phyloP scores from a whole-genome alignment of 345 rosid species.

The Bruguiera sexangula region DNA sequence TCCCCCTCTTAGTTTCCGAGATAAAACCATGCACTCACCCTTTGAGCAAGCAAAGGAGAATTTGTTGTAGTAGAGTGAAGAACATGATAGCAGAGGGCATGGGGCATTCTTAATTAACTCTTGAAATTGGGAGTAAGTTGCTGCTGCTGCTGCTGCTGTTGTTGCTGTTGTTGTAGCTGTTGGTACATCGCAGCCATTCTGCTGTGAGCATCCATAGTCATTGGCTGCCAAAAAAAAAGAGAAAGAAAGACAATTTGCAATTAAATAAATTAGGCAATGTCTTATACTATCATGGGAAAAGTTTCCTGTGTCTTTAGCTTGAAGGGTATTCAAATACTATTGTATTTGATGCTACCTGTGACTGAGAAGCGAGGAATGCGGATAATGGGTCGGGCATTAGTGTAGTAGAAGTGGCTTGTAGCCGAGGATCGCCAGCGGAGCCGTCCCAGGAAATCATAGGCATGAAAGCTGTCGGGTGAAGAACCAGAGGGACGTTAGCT shows the following conservation, averaged over 20 bases:
- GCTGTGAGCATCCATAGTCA: constrained; percentile 72
- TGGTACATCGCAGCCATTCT: constrained; percentile 81
- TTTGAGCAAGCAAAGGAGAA: background rate
- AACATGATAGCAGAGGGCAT: background rate
- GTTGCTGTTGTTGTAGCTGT: constrained; percentile 77
- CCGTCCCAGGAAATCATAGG: constrained; percentile 67
- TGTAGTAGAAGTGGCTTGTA: constrained; percentile 36
- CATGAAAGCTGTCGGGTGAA: constrained; percentile 57
- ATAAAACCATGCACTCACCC: no score
- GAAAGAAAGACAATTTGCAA: background rate
- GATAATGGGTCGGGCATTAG: constrained; percentile 57
- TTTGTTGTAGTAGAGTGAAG: background rate
- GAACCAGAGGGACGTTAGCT: constrained; percentile 34
- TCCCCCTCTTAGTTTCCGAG: no score
- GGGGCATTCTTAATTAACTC: constrained; percentile 21
- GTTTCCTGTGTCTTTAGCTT: no score
- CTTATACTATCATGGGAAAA: no score
- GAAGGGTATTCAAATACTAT: background rate
- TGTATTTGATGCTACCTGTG: constrained; percentile 44
- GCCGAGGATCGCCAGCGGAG: constrained; percentile 25
- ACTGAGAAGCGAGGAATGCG: constrained; percentile 64
- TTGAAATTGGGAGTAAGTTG: constrained; percentile 49
- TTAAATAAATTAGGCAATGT: background rate
- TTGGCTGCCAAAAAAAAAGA: constrained; percentile 47
- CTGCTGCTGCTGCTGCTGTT: constrained; percentile 51